These are phyloP conservation scores for Mycena filopes DNA, from an alignment of 768 basidiomycete species.

Conservation along the genomic window DNA sequence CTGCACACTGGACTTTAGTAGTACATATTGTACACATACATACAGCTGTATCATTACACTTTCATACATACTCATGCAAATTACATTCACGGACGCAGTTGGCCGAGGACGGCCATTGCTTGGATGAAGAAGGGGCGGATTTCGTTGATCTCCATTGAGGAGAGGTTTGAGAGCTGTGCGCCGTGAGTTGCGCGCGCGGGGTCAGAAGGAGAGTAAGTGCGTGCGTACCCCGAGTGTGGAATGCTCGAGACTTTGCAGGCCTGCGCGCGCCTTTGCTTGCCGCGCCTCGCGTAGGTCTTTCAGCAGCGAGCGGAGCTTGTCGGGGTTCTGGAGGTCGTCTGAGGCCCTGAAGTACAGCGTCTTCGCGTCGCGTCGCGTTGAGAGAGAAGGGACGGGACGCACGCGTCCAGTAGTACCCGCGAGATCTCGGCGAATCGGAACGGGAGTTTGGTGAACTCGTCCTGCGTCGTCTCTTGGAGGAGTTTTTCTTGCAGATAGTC, in stretches of 20 bases:
- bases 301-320: conserved; percentile 84
- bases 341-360: conserved; percentile 70
- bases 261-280: conserved; percentile 92
- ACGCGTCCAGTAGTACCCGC: conserved; percentile 95
- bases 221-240: conserved; percentile 82
- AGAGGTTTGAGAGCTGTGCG: conserved; percentile 81
- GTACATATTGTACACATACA: conserved; percentile 11
- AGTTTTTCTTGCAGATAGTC: conserved; percentile 85
- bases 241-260: conserved; percentile 82
- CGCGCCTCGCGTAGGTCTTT: conserved; percentile 97
- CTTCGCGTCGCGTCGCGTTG: neutral
- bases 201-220: conserved; percentile 36
- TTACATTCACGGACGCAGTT: conserved; percentile 48
- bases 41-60: conserved; percentile 5
- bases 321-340: conserved; percentile 88
- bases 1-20: neutral
- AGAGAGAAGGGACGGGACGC: conserved; percentile 41
- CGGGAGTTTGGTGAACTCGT: conserved; percentile 82
- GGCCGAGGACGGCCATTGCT: conserved; percentile 79
- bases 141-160: conserved; percentile 94
- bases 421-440: conserved; percentile 92
- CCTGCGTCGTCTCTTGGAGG: conserved; percentile 75
- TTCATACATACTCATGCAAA: neutral
- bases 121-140: conserved; percentile 89
- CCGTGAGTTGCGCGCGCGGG: neutral